These are phyloP conservation scores for Xylaria telfairii DNA, from an alignment of 495 filamentous ascomycete species.

Conservation along the genomic window DNA sequence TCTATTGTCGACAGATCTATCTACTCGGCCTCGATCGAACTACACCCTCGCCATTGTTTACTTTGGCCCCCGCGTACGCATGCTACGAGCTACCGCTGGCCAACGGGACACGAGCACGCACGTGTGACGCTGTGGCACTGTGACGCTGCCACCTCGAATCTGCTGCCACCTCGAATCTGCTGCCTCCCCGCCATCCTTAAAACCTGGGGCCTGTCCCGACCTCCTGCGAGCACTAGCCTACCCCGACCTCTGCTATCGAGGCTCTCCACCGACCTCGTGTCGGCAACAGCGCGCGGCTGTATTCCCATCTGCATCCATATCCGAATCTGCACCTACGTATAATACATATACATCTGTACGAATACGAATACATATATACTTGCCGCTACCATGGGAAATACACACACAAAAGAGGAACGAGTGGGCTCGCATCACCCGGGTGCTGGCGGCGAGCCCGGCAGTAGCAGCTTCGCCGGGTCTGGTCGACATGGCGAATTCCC, in stretches of 20 bases:
- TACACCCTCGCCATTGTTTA: neutral
- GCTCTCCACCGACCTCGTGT: neutral
- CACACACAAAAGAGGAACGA: constrained; percentile 65
- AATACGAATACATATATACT: neutral
- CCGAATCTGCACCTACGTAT: neutral
- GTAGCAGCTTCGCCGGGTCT: constrained; percentile 31
- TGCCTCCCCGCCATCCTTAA: neutral
- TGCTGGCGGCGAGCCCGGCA: constrained; percentile 39
- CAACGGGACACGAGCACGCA: constrained; percentile 1
- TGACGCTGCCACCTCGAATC: neutral
- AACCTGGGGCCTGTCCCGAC: neutral
- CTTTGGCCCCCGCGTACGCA: neutral
- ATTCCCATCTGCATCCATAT: neutral
- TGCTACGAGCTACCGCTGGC: constrained; percentile 5
- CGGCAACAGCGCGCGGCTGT: neutral
- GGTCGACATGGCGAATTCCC: constrained; percentile 49
- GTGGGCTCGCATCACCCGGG: constrained; percentile 48
- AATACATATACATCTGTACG: neutral
- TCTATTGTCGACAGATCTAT: neutral
- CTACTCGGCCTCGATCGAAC: neutral
- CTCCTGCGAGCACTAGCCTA: neutral
- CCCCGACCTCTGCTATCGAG: neutral
- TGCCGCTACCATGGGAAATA: constrained; percentile 59
- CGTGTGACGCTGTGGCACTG: constrained; percentile 3
- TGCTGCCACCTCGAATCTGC: neutral